Conservation (phyloP, 192 early-diverging fungal genomes). For the Funneliformis geosporum region DNA sequence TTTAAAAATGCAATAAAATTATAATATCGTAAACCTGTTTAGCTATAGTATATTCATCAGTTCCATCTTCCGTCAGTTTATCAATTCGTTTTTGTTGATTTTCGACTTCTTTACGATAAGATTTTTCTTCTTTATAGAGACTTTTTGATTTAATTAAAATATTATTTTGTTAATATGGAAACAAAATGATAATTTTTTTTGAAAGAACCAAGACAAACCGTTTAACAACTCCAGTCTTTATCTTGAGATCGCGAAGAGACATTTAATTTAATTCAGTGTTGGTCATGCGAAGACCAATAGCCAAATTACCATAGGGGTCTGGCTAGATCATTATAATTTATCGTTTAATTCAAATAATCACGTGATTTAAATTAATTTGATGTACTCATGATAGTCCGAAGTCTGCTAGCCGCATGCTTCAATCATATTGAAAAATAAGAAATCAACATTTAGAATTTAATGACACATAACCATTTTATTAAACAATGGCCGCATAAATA, state of each 20-base stretch:
- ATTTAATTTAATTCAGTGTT: no score
- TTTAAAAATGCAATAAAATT: background rate
- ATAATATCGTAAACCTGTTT: slow-evolving; percentile 53
- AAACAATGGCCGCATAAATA: no score
- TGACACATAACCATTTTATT: no score
- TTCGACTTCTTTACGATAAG: slow-evolving; percentile 51
- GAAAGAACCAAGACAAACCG: background rate
- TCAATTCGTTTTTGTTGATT: slow-evolving; percentile 56
- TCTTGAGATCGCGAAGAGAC: slow-evolving; percentile 16
- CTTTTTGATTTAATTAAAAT: slow-evolving; percentile 34
- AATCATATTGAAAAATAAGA: no score
- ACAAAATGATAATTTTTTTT: background rate
- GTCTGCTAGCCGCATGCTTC: no score
- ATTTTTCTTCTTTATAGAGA: slow-evolving; percentile 51
- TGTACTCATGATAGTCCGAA: no score
- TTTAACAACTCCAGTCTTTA: slow-evolving; percentile 10
- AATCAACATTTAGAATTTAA: no score
- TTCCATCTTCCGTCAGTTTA: slow-evolving; percentile 49
- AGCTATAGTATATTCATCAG: slow-evolving; percentile 58
- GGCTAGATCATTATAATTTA: no score
- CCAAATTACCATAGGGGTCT: no score
- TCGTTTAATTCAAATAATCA: no score
- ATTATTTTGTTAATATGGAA: background rate
- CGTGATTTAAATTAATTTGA: no score
- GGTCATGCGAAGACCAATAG: no score